Evolutionary conservation across 768 basidiomycete genomes (phyloP), one percentile per base, ranked within the genome.

Genomic region (Agaricus blazei): DNA sequence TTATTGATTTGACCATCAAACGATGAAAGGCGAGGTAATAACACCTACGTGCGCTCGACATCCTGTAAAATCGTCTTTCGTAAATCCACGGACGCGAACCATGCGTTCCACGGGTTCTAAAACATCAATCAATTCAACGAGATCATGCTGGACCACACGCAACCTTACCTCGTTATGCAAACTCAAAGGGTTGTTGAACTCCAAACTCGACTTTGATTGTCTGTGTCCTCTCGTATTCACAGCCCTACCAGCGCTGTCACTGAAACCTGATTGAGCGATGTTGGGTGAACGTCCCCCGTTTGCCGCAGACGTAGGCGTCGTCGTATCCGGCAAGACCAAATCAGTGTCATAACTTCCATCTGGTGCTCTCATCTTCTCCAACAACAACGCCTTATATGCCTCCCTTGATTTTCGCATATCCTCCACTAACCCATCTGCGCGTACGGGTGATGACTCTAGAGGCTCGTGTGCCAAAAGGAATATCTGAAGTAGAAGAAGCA

Each of bases 71-170:
- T 97, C 11, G 84, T 90, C 66, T 88, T 93, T 36, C 94, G 80
- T 38, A 98, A 74, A 57, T 98, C 97, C 15, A 94, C 78, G 40
- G 93, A 82, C 28, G 84, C 76, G 68, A 98, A 99, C 92, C 93
- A 98, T 46, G 84, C 82, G 62, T 84, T 88, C 97, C 97, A 99
- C 9, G 95, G 95, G 70, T 95, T 97, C 85, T 95, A 40, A 26
- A 38, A 40, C 42, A 9, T 15, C 49, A 31, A 29, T 52, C 48
- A 58, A 47, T 38, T 40, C 19, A 27, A 31, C 48, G 34, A 31
- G 5, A 43, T 34, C 31, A 36, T 34, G 36, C 44, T 41, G 29
- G 11, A 29, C 24, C 49, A 28, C 23, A 36, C 19, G 49, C 36
- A 15, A 43, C 63, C n/a, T 19, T 51, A 88, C 87, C 76, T 90